phyloP scores from a whole-genome alignment of 306 rosid species.

The Gillenia trifoliata region DNA sequence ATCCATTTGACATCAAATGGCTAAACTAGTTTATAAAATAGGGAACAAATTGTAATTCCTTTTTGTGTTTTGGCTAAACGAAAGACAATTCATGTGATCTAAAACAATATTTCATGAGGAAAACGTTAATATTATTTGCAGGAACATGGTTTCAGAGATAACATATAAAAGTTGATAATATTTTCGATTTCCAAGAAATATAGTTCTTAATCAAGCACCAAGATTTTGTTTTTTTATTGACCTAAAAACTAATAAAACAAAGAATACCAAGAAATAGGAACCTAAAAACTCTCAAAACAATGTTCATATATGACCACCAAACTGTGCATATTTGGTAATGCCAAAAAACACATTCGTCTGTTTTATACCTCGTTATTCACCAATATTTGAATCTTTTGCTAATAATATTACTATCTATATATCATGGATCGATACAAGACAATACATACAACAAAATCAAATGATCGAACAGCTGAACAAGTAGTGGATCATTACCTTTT shows the following conservation, averaged over 20 bases:
- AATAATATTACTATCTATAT: not conserved
- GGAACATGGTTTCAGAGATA: conserved; percentile 8
- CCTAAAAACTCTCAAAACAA: conserved; percentile 11
- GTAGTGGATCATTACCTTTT: conserved; percentile 17
- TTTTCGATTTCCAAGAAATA: conserved; percentile 3
- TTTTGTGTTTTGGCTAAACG: not conserved
- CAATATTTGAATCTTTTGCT: not conserved
- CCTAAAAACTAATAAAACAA: conserved; percentile 8
- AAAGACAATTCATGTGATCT: not conserved
- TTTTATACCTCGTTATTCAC: not conserved
- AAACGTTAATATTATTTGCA: not conserved
- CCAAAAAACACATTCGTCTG: conserved; percentile 13
- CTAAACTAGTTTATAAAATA: no score
- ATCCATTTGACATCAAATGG: no score
- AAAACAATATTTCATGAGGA: not conserved
- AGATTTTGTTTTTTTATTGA: not conserved
- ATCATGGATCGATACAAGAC: conserved; percentile 12
- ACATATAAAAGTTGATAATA: not conserved
- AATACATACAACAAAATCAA: conserved; percentile 10
- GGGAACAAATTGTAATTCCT: not conserved
- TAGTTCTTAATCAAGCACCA: not conserved
- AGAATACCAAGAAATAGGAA: not conserved
- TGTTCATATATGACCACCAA: not conserved
- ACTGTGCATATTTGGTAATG: conserved; percentile 8
- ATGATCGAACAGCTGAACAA: not conserved